Evolutionary conservation across 2,329 filamentous ascomycete species (phyloP), one percentile per base, ranked within the genome.

Genomic region (Cryphonectria carpinicola): DNA sequence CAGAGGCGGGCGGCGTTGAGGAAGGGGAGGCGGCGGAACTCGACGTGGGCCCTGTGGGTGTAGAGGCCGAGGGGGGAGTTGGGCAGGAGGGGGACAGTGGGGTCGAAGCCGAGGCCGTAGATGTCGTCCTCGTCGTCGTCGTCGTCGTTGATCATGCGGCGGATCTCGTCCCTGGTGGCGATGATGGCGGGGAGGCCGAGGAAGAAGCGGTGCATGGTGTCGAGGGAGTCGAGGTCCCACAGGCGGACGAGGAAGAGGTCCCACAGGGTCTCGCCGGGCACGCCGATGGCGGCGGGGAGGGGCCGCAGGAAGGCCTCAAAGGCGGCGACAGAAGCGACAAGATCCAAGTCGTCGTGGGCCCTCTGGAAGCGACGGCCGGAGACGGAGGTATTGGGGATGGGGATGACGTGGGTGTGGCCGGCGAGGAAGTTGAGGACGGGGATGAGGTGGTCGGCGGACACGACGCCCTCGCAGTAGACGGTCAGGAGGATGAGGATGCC

Each of bases 11-110:
- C 86, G 0, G 89, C 87, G 78, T 97, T 93, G 69, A 93, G 87
- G 76, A 98, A 98, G 62, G 90, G 90, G 49, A 98, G 82, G 61
- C 92, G 85, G 1, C 90, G 89, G 77, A 95, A 97, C 80, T 98
- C 95, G 3, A 97, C 83, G 74, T 90, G 87, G 3, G 92, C 88
- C 76, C 92, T 88, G 66, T 95, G 88, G 22, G 98, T 86, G 77
- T 97, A 97, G 7, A 88, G 86, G 0, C 95, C 96, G 49, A 98
- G 84, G 0, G 95, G 94, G 1, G 94, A 97, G 66, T 89, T 92
- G 35, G 88, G 86, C 3, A 92, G 89, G 32, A 97, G 83, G 32
- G 87, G 85, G 73, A 94, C 88, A 63, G 83, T 82, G 1, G 80
- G 78, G 4, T 85, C 84, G 3, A 83, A 84, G 25, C 28, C 61